These are phyloP conservation scores for Hyparrhenia diplandra DNA, from an alignment of 176 grass and related monocot genomes.

Conservation along the genomic window DNA sequence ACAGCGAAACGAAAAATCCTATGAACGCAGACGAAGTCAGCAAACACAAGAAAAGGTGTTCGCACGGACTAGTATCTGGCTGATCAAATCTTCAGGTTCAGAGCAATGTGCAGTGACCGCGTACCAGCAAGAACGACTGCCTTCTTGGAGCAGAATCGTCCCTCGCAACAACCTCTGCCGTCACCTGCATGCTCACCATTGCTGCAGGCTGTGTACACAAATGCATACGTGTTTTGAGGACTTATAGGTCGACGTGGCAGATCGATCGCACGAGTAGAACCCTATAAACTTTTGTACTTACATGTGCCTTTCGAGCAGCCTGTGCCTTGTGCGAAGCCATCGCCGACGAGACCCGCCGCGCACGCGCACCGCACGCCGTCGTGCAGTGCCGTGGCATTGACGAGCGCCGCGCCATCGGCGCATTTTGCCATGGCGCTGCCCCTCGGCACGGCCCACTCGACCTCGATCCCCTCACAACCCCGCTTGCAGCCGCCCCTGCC, in stretches of 20 bases:
- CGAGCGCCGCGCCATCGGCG: slow-evolving; percentile 31
- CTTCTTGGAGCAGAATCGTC: slow-evolving; percentile 71
- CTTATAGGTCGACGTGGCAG: background rate
- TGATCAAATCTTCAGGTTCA: background rate
- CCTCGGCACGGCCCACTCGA: slow-evolving; percentile 60
- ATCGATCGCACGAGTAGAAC: background rate
- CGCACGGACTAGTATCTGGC: background rate
- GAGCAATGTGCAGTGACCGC: background rate
- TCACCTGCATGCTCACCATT: slow-evolving; percentile 21
- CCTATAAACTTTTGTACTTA: background rate
- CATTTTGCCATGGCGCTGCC: slow-evolving; percentile 45
- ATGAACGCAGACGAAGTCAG: slow-evolving; percentile 2
- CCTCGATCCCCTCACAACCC: slow-evolving; percentile 51
- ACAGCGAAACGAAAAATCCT: slow-evolving; percentile 64
- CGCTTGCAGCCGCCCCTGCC: background rate
- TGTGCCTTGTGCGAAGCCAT: slow-evolving; percentile 63
- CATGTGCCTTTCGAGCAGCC: slow-evolving; percentile 54
- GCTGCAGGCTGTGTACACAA: slow-evolving; percentile 48
- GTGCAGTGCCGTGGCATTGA: slow-evolving; percentile 62
- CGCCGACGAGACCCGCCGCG: slow-evolving; percentile 44
- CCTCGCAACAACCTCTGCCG: slow-evolving; percentile 44
- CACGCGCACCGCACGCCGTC: slow-evolving; percentile 60
- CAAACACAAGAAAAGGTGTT: background rate
- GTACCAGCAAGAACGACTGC: slow-evolving; percentile 61
- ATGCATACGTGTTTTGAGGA: background rate